Percentiles rank a stretch among this genome's conserved stretches.
phyloP scores from a whole-genome alignment of 768 basidiomycete species.

The Sutorius australiensis region DNA sequence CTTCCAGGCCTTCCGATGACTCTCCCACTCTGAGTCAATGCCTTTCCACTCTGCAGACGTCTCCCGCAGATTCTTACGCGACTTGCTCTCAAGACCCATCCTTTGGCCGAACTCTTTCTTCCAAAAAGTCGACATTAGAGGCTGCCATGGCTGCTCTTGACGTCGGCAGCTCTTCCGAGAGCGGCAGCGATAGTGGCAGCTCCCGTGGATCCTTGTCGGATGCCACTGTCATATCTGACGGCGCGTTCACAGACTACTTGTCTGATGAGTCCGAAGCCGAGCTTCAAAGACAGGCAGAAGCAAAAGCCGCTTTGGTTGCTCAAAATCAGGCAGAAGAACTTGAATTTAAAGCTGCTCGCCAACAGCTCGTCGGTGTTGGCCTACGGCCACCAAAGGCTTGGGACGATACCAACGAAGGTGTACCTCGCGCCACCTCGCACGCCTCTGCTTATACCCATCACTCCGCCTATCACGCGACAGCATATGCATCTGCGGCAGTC shows the following conservation, averaged over 20 bases:
- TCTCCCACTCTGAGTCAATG: conserved; percentile 16
- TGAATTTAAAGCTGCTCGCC: conserved; percentile 77
- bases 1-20: conserved; percentile 24
- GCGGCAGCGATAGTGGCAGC: conserved; percentile 54
- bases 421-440: conserved; percentile 26
- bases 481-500: conserved; percentile 24
- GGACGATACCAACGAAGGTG: conserved; percentile 49
- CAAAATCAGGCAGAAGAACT: conserved; percentile 76
- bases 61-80: conserved; percentile 22
- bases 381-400: conserved; percentile 75
- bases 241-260: conserved; percentile 84
- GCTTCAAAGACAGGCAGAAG: conserved; percentile 81
- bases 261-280: conserved; percentile 94
- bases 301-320: conserved; percentile 70
- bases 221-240: conserved; percentile 79
- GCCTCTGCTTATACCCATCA: conserved; percentile 24
- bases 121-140: conserved; percentile 35
- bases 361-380: conserved; percentile 71
- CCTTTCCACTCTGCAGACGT: conserved; percentile 16
- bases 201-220: conserved; percentile 58
- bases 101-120: conserved; percentile 33
- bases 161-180: conserved; percentile 45
- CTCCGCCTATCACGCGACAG: conserved; percentile 26
- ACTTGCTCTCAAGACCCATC: conserved; percentile 28
- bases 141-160: conserved; percentile 38